Conservation (phyloP, 208 protist species). For the Perkinsela sp. region DNA sequence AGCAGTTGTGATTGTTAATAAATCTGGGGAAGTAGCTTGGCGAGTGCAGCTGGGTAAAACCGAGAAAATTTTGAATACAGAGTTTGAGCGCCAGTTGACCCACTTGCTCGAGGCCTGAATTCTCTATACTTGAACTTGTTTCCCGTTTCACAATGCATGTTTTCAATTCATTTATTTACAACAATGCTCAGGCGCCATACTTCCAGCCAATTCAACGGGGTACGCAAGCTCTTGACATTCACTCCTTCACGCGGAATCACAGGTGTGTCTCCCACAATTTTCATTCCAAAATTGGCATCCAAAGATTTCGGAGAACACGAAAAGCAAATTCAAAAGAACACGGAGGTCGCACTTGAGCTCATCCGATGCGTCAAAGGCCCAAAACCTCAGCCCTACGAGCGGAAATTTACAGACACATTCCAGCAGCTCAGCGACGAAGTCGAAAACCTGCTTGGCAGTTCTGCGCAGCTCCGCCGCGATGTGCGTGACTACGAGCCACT, state of each 20-base stretch:
- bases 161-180: too few species aligned
- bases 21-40: background rate
- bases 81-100: background rate
- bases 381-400: conserved; percentile 29
- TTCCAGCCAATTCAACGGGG: too few species aligned
- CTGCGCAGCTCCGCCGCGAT: conserved; percentile 28
- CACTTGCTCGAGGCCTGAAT: background rate
- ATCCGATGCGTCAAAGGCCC: conserved; percentile 45
- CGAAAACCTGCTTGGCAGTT: conserved; percentile 41
- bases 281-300: conserved; percentile 13
- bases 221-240: background rate
- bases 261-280: conserved; percentile 46
- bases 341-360: conserved; percentile 58
- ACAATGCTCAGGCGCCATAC: too few species aligned
- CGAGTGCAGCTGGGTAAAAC: background rate
- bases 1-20: background rate
- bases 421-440: conserved; percentile 61
- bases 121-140: background rate
- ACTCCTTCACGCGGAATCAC: conserved; percentile 17
- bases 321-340: conserved; percentile 55
- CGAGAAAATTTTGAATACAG: background rate
- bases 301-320: conserved; percentile 11
- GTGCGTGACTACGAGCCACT: conserved; percentile 48
- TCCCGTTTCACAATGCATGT: background rate
- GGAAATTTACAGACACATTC: conserved; percentile 37